Percentiles rank a stretch among this genome's conserved stretches.
phyloP scores from a whole-genome alignment of 495 filamentous ascomycete species.

The Parachaetomium inaequale region DNA sequence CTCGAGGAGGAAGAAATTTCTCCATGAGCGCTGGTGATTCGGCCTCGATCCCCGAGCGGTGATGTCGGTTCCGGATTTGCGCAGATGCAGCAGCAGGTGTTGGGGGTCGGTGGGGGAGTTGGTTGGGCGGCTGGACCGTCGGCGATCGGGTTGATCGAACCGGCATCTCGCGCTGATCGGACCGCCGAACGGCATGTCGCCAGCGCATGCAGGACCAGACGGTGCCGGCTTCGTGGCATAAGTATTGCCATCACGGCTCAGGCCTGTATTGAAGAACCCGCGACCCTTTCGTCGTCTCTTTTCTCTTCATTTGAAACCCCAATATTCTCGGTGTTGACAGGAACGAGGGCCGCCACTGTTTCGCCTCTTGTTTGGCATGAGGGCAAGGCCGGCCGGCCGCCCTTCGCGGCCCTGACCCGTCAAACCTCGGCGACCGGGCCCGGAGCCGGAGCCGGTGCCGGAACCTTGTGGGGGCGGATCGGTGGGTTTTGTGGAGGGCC shows the following conservation, averaged over 20 bases:
- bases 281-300: neutral
- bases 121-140: neutral
- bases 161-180: neutral
- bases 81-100: neutral
- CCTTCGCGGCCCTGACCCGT: neutral
- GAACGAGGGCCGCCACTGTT: neutral
- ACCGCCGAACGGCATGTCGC: neutral
- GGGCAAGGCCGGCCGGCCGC: neutral
- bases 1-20: constrained; percentile 18
- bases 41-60: neutral
- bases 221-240: neutral
- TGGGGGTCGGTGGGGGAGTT: constrained; percentile 2
- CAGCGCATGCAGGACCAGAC: neutral
- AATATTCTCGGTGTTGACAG: neutral
- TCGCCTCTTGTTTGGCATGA: neutral
- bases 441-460: constrained; percentile 1
- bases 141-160: neutral
- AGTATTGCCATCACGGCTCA: neutral
- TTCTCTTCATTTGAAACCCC: neutral
- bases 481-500: neutral
- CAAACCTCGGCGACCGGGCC: neutral
- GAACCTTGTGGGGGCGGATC: neutral
- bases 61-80: constrained; percentile 6
- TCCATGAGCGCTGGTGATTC: constrained; percentile 7
- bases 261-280: neutral